Evolutionary conservation across 352 stramenopile species (phyloP), one percentile per base, ranked within the genome.

Genomic region (Globisporangium acanthophoron): DNA sequence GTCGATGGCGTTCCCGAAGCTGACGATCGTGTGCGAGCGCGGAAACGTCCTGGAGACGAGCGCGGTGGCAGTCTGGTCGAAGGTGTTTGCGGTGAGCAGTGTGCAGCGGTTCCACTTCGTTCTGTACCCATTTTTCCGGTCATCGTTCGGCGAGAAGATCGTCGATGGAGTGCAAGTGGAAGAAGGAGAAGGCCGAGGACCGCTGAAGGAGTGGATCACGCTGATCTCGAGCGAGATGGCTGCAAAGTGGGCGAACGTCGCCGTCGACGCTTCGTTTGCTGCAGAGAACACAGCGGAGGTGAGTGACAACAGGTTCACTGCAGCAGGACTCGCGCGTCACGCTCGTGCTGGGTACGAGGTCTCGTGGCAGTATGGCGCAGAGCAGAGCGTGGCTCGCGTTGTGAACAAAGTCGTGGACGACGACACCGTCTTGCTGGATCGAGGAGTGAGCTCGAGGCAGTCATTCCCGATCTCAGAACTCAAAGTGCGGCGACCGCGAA

Each of bases 181-280:
- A 68, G 82, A 92, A 74, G 79, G 82, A 37, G 81, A 91, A 73
- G 81, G 81, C 11, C 84, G 78, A 54, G 81, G 79, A 0, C 81
- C 81, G 9, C 46, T 92, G 13, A 92, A 89, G 49, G 82, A 92
- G 62, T 92, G 82, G 82, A 81, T 88, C 56, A 54, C 58, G 9
- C 55, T 92, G 0, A 47, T 92, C 0, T 66, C 69, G 13, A 47
- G 16, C 2, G 65, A 77, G 5, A 52, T 89, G 44, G 46, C 58
- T 4, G 71, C 75, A 21, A 85, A 78, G 53, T 88, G 78, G 80
- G 67, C 62, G 13, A 49, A 60, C 29, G 39, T 88, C 40, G 2
- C 55, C 0, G 29, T 77, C 2, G 54, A 71, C 9, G 1, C 40
- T 0, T 57, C 64, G 1, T 37, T 51, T 11, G 58, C 61, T 29